Conservation (phyloP, 2,329 filamentous ascomycete species). For the Epichloe typhina region DNA sequence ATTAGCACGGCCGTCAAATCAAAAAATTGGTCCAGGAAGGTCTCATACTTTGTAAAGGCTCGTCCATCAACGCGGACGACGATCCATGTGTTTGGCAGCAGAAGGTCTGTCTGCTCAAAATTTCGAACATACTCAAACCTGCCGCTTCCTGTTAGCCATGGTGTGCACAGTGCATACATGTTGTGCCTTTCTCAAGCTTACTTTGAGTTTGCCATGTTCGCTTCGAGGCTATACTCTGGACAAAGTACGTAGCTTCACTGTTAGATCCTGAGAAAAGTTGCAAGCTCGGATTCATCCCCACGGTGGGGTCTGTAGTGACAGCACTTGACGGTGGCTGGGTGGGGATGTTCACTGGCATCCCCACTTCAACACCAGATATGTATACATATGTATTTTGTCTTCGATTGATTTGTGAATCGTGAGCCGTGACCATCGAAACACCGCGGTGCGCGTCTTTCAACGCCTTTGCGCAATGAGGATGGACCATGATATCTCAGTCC, state of each 20-base stretch:
- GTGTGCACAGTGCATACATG: neutral
- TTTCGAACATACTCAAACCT: constrained; percentile 89
- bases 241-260: neutral
- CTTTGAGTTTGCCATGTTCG: constrained; percentile 43
- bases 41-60: constrained; percentile 74
- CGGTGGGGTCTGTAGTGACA: neutral
- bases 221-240: neutral
- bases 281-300: neutral
- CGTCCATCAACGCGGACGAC: constrained; percentile 88
- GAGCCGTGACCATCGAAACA: too few species aligned
- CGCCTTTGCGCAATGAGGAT: neutral
- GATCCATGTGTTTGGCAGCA: constrained; percentile 90
- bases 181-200: constrained; percentile 15
- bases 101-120: constrained; percentile 70
- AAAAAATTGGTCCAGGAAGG: too few species aligned
- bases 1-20: constrained; percentile 4
- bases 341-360: too few species aligned
- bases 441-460: neutral
- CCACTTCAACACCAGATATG: too few species aligned
- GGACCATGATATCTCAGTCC: neutral
- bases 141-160: constrained; percentile 1
- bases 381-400: too few species aligned
- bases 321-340: too few species aligned
- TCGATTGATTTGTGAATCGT: neutral
- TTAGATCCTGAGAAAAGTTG: too few species aligned